These are phyloP conservation scores for Nicotiana paniculata DNA, from an alignment of 257 asterid genomes.

Conservation along the genomic window DNA sequence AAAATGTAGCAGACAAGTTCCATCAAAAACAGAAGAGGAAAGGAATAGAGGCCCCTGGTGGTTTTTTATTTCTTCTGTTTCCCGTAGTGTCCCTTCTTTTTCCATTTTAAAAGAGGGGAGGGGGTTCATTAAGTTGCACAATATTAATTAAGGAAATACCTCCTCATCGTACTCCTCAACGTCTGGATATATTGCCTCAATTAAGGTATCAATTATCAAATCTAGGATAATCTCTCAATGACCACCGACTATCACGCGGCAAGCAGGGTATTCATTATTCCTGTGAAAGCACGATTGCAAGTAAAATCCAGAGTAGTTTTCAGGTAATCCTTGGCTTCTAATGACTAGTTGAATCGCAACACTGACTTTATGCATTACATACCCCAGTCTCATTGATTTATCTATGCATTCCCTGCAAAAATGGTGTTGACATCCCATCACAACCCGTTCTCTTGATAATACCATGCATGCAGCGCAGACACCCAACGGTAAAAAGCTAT, in stretches of 20 bases:
- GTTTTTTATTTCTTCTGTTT: neutral
- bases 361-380: neutral
- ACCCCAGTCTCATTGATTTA: constrained; percentile 53
- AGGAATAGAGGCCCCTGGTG: neutral
- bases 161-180: constrained; percentile 35
- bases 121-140: neutral
- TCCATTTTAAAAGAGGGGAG: neutral
- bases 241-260: constrained; percentile 48
- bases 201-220: constrained; percentile 41
- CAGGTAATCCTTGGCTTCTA: neutral
- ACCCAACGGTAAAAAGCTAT: neutral
- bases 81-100: neutral
- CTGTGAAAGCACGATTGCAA: constrained; percentile 14
- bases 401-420: constrained; percentile 60
- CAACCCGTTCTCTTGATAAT: constrained; percentile 44
- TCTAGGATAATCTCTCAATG: constrained; percentile 42
- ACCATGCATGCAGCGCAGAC: constrained; percentile 16
- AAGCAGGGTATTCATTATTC: constrained; percentile 52
- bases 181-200: constrained; percentile 34
- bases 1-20: neutral
- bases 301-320: neutral
- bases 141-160: constrained; percentile 21
- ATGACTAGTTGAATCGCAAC: neutral
- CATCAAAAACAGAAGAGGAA: neutral
- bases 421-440: constrained; percentile 55